Evolutionary conservation across 23 red algal genomes (phyloP).

Genomic region (Gracilaria caudata): DNA sequence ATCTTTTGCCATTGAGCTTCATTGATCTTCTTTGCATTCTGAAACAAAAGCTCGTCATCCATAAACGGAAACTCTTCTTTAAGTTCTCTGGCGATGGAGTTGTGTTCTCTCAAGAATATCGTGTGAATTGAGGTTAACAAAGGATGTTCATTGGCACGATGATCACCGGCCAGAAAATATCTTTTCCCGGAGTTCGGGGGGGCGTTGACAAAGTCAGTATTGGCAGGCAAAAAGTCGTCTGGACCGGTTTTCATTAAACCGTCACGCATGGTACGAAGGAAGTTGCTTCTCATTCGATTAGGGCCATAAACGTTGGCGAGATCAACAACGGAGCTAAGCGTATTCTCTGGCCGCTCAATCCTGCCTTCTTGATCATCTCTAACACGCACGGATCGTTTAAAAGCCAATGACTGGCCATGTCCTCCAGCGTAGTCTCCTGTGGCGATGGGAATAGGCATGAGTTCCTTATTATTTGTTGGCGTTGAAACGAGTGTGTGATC

Average conservation of each 20-base stretch:
- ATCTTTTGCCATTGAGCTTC: constrained; percentile 73
- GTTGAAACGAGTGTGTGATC: constrained; percentile 64
- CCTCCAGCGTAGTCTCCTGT: constrained; percentile 2
- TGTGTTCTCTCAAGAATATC: constrained; percentile 73
- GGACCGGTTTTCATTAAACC: constrained; percentile 39
- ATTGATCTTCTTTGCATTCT: constrained; percentile 60
- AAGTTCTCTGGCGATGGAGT: constrained; percentile 34
- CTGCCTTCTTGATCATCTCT: not conserved
- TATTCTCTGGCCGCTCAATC: constrained; percentile 32
- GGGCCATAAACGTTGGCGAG: constrained; percentile 47
- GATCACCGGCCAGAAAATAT: constrained; percentile 74
- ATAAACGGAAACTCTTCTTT: not conserved
- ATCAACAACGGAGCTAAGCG: constrained; percentile 34
- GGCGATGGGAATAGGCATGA: constrained; percentile 8
- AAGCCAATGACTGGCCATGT: not conserved
- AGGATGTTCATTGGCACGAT: constrained; percentile 68
- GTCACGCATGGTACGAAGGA: constrained; percentile 16
- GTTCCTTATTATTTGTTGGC: constrained; percentile 14
- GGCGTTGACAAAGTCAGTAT: constrained; percentile 36
- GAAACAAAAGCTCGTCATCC: constrained; percentile 44
- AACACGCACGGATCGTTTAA: constrained; percentile 20
- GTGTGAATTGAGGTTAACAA: constrained; percentile 55
- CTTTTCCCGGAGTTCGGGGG: constrained; percentile 5
- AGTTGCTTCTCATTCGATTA: constrained; percentile 27
- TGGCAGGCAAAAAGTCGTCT: constrained; percentile 50